Evolutionary conservation across 352 stramenopile species (phyloP).

Genomic region (Peronospora belbahrii): DNA sequence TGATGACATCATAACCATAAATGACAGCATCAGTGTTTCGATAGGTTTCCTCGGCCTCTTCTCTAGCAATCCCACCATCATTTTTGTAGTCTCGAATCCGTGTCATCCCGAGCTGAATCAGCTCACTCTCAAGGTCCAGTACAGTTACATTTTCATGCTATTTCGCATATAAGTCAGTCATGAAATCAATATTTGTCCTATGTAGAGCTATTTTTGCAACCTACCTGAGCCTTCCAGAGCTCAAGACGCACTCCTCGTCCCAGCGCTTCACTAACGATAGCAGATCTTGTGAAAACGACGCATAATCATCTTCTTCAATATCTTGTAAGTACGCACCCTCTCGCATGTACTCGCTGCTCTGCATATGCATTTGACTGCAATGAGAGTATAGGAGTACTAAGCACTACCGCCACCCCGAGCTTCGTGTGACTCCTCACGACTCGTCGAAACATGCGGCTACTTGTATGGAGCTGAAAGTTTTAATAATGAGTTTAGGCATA

Average conservation of each 20-base stretch:
- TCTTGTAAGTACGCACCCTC: slow-evolving; percentile 31
- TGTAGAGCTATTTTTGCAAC: background rate
- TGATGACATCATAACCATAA: background rate
- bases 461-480: no score
- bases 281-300: slow-evolving; percentile 2
- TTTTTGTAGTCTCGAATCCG: slow-evolving; percentile 73
- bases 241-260: slow-evolving; percentile 73
- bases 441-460: slow-evolving; percentile 48
- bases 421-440: slow-evolving; percentile 26
- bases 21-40: background rate
- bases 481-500: no score
- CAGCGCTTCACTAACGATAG: slow-evolving; percentile 49
- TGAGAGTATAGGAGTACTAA: slow-evolving; percentile 32
- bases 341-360: slow-evolving; percentile 62
- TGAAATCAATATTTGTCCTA: no score
- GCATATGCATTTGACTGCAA: slow-evolving; percentile 23
- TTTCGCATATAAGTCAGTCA: no score
- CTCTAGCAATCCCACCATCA: slow-evolving; percentile 23
- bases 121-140: slow-evolving; percentile 75
- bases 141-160: slow-evolving; percentile 85
- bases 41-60: background rate
- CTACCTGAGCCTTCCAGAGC: slow-evolving; percentile 81
- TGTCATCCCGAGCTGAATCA: slow-evolving; percentile 78
- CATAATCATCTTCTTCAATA: background rate
- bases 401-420: slow-evolving; percentile 27